Base-by-base conservation (phyloP, 495 filamentous ascomycete genomes). In the Astrothelium macrocarpum region DNA sequence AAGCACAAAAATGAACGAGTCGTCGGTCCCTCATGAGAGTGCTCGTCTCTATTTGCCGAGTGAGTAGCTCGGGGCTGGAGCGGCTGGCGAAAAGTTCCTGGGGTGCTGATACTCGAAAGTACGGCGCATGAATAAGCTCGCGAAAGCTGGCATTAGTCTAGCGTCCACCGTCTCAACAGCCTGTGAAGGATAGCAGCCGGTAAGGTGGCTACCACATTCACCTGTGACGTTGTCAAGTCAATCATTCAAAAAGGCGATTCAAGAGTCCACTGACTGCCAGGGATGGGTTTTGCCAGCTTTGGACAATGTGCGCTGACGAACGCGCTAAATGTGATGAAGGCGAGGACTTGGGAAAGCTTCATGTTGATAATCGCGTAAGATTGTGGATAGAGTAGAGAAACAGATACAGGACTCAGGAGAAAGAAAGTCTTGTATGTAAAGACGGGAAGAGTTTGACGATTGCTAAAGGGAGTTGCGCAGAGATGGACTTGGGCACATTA, bases 31-130 rank as follows among this genome's bases (percentile, higher is more conserved):
- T n/a, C n/a, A n/a, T n/a, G n/a, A n/a, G n/a, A n/a, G n/a, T n/a
- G n/a, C n/a, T n/a, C n/a, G n/a, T n/a, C n/a, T n/a, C n/a, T n/a
- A n/a, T n/a, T n/a, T n/a, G n/a, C n/a, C n/a, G n/a, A n/a, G n/a
- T n/a, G n/a, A n/a, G n/a, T n/a, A n/a, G n/a, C n/a, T n/a, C n/a
- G n/a, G n/a, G n/a, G n/a, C n/a, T n/a, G n/a, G n/a, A n/a, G n/a
- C n/a, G n/a, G n/a, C n/a, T n/a, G n/a, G n/a, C n/a, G n/a, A n/a
- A n/a, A 85, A 83, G 87, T 65, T 88, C 85, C 62, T 85, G 76
- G 59, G 84, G 60, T 0, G 67, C 4, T 42, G 36, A 16, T 42
- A 42, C 36, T 42, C 36, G 36, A 42, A 9, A 42, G 9, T 42
- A 16, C 18, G 10, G 18, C 36, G 36, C 1, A 16, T 16, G 18